Percentiles rank a stretch among this genome's conserved stretches.
These are phyloP conservation scores for Volvariella surrecta DNA, from an alignment of 1,284 basidiomycete species.

Conservation along the genomic window DNA sequence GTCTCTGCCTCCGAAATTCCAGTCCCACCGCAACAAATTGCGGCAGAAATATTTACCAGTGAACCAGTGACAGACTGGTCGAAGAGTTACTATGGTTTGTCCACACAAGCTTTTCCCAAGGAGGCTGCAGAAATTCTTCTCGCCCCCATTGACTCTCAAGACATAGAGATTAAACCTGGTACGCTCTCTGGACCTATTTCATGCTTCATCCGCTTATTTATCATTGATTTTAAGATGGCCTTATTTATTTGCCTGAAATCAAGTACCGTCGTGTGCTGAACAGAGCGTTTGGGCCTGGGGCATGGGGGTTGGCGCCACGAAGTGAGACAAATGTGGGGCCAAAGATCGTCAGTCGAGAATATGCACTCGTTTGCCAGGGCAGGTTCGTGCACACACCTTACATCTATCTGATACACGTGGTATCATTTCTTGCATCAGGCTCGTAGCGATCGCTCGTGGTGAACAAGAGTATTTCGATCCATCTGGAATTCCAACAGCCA, in stretches of 20 bases:
- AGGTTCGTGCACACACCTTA: constrained; percentile 39
- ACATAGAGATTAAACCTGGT: constrained; percentile 95
- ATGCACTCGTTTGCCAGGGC: constrained; percentile 91
- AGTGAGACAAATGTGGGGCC: constrained; percentile 89
- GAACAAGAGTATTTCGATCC: constrained; percentile 98
- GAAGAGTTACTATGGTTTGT: constrained; percentile 80
- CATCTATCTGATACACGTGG: background rate
- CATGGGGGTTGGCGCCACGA: constrained; percentile 93
- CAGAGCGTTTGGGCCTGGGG: constrained; percentile 92
- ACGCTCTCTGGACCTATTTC: too few relatives aligned
- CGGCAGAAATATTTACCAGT: background rate
- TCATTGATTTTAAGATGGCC: constrained; percentile 55
- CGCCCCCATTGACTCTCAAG: constrained; percentile 66
- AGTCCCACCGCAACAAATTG: too few relatives aligned
- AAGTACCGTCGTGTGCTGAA: constrained; percentile 96
- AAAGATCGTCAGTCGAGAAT: constrained; percentile 88
- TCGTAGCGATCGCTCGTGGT: constrained; percentile 88
- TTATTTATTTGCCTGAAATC: constrained; percentile 96
- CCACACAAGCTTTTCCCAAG: constrained; percentile 68
- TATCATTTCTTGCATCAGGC: constrained; percentile 35
- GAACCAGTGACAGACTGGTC: constrained; percentile 67
- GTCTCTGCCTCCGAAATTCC: too few relatives aligned
- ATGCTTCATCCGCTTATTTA: background rate
- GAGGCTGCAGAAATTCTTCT: constrained; percentile 72
- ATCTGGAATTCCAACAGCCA: constrained; percentile 86